Evolutionary conservation across 495 filamentous ascomycete genomes (phyloP).

Genomic region (Hyaloscypha hepaticicola): DNA sequence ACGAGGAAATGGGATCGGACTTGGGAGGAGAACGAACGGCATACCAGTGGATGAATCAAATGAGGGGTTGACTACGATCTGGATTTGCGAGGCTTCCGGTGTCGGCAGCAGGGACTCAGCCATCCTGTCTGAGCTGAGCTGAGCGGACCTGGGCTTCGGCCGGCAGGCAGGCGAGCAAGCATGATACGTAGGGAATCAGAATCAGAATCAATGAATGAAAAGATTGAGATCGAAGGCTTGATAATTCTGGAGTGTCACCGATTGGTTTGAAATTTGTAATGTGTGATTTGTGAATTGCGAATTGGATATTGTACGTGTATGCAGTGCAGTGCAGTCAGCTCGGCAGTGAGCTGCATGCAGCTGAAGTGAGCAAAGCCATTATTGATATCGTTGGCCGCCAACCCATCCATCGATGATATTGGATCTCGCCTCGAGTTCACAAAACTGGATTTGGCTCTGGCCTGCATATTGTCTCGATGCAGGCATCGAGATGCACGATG

Average conservation of each 20-base stretch:
- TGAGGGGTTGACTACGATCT: not conserved
- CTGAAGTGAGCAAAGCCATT: too few relatives aligned
- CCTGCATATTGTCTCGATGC: too few relatives aligned
- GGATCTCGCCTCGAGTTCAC: too few relatives aligned
- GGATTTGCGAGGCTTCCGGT: not conserved
- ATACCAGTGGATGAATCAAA: not conserved
- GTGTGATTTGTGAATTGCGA: not conserved
- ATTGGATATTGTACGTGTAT: too few relatives aligned
- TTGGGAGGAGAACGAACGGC: too few relatives aligned
- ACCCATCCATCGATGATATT: too few relatives aligned
- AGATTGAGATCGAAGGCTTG: too few relatives aligned
- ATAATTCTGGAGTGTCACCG: not conserved
- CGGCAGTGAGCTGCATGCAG: not conserved
- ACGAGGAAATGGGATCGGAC: conserved; percentile 4
- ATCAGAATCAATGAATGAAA: conserved; percentile 2
- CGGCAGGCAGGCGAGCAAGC: not conserved
- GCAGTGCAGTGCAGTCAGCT: not conserved
- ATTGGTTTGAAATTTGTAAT: not conserved
- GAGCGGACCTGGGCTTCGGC: not conserved
- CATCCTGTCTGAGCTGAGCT: not conserved
- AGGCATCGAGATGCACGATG: too few relatives aligned
- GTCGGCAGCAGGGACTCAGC: not conserved
- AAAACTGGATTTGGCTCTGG: too few relatives aligned
- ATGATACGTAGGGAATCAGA: conserved; percentile 1
- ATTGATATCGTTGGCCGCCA: too few relatives aligned